phyloP scores from a whole-genome alignment of 306 rosid genomes.

The Aeschynomene evenia region DNA sequence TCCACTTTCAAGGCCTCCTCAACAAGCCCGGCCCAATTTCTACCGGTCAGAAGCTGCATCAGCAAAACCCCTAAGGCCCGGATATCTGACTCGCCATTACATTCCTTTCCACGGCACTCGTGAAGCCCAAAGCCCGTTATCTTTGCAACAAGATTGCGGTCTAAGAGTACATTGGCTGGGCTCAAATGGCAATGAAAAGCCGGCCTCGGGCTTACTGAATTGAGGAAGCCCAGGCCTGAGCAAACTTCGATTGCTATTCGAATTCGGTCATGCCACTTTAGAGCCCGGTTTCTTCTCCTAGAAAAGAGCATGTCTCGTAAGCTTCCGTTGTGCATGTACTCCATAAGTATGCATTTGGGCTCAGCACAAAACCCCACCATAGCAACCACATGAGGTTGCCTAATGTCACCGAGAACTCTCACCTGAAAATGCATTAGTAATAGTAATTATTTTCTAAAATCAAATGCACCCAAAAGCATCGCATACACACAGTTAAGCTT shows the following conservation, averaged over 20 bases:
- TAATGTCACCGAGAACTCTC: conserved; percentile 51
- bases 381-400: conserved; percentile 73
- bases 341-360: conserved; percentile 57
- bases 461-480: no score
- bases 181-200: conserved; percentile 46
- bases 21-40: conserved; percentile 52
- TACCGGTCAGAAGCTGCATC: conserved; percentile 52
- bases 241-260: conserved; percentile 56
- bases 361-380: conserved; percentile 64
- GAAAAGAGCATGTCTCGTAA: conserved; percentile 49
- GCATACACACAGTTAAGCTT: no score
- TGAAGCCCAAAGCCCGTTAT: conserved; percentile 50
- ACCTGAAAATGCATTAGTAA: conserved; percentile 43
- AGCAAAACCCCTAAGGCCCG: conserved; percentile 51
- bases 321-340: conserved; percentile 73
- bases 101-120: not conserved
- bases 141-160: conserved; percentile 62
- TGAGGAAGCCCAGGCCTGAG: conserved; percentile 57
- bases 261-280: conserved; percentile 59
- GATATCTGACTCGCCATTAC: conserved; percentile 39
- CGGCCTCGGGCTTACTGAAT: conserved; percentile 42
- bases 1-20: conserved; percentile 39
- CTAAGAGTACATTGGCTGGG: conserved; percentile 59
- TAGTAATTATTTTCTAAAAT: no score
- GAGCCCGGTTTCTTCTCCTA: conserved; percentile 42